Base-by-base conservation (phyloP, 2,329 filamentous ascomycete genomes). In the Talaromyces marneffei region DNA sequence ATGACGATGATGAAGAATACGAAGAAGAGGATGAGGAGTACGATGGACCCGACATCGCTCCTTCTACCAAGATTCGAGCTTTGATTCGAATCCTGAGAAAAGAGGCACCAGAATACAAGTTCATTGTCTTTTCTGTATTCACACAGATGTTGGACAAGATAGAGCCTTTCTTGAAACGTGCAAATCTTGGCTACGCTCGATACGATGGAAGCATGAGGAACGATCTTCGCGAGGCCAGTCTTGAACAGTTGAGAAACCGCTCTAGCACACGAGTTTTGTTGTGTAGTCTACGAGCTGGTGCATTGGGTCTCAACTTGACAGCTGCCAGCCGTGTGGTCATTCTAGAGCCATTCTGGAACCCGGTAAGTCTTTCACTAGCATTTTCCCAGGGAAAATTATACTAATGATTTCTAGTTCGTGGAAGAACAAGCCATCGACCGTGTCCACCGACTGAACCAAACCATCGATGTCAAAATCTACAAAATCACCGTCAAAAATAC, bases 341-440 rank as follows among this genome's bases (percentile, higher is more conserved):
- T 67, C 82, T 99, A 46, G 94, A 99, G 75, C 94, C 94, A 0
- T 99, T 99, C 76, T 99, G 94, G 94, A 99, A 99, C 74, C 94
- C 92, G 2, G 87, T 89, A 81, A 73, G 85, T 79, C 27, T 25
- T 58, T 50, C 35, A 53, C 6, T 23, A 25, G 3, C 50, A 39
- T 48, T 27, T 7, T 2, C 67, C 69, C 67, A 40, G 12, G 12
- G 14, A 50, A 52, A 23, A 18, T 14, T 20, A 35, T 57, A 9
- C 48, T 52, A 7, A 52, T 33, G 29, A 29, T 35, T 35, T 60
- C n/a, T 67, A 90, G 84, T 99, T 99, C 71, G 91, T 99, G 35
- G 94, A 99, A 79, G 94, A 99, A 74, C 94, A 99, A 80, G 94
- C 94, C 54, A 99, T 99, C 68, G 94, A 99, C 75, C 91, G 94